phyloP scores from a whole-genome alignment of 345 rosid genomes.

The Hypericum perforatum region DNA sequence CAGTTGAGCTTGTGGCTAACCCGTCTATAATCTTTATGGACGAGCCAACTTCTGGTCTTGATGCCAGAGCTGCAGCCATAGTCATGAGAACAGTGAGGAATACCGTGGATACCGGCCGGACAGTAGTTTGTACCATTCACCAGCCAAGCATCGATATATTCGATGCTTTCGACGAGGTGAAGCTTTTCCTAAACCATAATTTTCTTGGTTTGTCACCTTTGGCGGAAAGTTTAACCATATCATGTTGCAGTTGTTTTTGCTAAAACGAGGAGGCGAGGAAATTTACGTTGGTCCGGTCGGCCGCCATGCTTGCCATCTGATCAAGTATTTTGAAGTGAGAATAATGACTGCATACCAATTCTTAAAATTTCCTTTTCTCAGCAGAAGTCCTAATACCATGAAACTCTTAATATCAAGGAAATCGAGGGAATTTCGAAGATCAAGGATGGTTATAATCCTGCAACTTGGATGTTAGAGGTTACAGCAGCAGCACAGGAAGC shows the following conservation, averaged over 20 bases:
- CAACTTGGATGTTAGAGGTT: constrained; percentile 70
- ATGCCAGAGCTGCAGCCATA: constrained; percentile 76
- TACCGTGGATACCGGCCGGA: constrained; percentile 63
- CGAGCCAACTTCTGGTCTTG: constrained; percentile 65
- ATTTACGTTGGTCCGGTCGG: constrained; percentile 58
- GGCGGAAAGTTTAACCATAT: not conserved
- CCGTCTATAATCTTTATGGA: constrained; percentile 73
- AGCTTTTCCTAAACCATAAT: not conserved
- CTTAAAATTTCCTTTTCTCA: not conserved
- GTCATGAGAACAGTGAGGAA: constrained; percentile 68
- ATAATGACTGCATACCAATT: not conserved
- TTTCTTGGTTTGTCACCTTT: not conserved
- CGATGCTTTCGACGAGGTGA: constrained; percentile 67
- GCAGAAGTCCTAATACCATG: not conserved
- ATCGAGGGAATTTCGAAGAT: constrained; percentile 41
- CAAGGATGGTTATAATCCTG: constrained; percentile 59
- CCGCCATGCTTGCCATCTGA: constrained; percentile 38
- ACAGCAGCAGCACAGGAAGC: constrained; percentile 26
- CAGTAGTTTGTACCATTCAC: constrained; percentile 65
- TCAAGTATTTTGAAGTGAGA: constrained; percentile 52
- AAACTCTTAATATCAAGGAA: constrained; percentile 23
- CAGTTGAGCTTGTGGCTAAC: constrained; percentile 64
- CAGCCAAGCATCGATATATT: constrained; percentile 68
- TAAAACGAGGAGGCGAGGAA: constrained; percentile 53
- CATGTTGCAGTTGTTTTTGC: constrained; percentile 27